Percentiles rank a stretch among this genome's conserved stretches.
Conservation (phyloP, 73 alveolate genomes). For the Paramecium pentaurelia region DNA sequence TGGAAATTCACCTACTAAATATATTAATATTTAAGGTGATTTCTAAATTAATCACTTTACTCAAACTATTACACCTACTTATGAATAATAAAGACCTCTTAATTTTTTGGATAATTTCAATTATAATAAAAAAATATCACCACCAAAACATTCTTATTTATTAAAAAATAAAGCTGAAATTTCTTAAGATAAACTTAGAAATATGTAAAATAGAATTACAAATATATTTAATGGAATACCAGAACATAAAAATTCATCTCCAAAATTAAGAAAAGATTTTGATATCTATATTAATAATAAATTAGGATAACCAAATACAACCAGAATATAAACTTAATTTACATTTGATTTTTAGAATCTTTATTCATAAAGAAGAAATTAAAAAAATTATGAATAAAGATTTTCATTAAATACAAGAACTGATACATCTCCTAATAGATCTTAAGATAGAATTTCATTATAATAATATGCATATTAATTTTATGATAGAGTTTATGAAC, state of each 20-base stretch:
- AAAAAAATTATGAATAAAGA: neutral
- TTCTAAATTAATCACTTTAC: neutral
- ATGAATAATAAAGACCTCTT: neutral
- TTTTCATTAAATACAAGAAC: neutral
- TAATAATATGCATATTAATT: neutral
- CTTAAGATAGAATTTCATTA: neutral
- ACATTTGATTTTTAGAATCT: neutral
- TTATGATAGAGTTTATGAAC: neutral
- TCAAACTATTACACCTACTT: neutral
- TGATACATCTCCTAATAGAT: neutral
- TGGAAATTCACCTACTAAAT: neutral
- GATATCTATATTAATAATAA: neutral
- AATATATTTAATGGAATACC: neutral
- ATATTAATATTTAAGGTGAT: conserved; percentile 20
- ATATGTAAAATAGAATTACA: neutral
- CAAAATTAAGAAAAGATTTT: neutral
- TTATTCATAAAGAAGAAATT: neutral
- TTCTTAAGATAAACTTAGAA: neutral
- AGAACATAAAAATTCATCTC: neutral
- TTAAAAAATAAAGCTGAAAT: neutral
- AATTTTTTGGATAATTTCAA: neutral
- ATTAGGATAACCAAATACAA: neutral
- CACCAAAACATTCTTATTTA: neutral
- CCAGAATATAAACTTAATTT: neutral
- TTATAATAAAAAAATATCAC: neutral